Evolutionary conservation across 1,284 basidiomycete species (phyloP), one percentile per base, ranked within the genome.

Genomic region (Cutaneotrichosporon spelunceum): DNA sequence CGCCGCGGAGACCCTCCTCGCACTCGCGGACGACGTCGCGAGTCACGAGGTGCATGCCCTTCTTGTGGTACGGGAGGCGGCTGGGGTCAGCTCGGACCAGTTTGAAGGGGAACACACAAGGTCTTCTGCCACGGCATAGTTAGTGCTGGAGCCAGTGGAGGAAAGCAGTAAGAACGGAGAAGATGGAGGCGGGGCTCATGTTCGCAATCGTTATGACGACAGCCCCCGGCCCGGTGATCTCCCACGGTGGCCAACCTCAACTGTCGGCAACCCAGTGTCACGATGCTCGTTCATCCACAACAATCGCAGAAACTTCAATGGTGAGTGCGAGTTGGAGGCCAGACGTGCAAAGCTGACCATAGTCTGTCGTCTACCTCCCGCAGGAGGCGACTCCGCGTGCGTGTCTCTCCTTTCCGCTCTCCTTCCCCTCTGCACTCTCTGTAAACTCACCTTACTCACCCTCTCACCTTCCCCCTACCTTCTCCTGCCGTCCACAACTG

Each of bases 61-160:
- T 83, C 66, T 68, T 72, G 57, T 75, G 70, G 19, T 75, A 71
- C 10, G 77, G 70, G 7, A 82, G 72, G 24, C 72, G 70, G 63
- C 78, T 78, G 61, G 7, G 7, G 53, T 62, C 54, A 62, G 50
- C 48, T 34, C 9, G 4, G n/a, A 23, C 8, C n/a, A 13, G 13
- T 4, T 26, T 14, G 45, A 5, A 4, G 64, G 75, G 85, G 53
- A 26, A 27, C 48, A 19, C 8, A 76, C 76, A 96, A 93, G 8
- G 87, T 88, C 77, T 88, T 93, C 76, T 96, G 93, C 90, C 92
- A 95, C 60, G 87, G 90, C 93, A 96, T 93, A 21, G 26, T 42
- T 29, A 14, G 24, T 39, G 26, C 2, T 47, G n/a, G 44, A 47
- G 44, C 7, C 9, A 48, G 23, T 21, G 11, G 23, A 29, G 34